These are phyloP conservation scores for Dysphania ambrosioides DNA, from an alignment of 148 eudicot species.

Conservation along the genomic window DNA sequence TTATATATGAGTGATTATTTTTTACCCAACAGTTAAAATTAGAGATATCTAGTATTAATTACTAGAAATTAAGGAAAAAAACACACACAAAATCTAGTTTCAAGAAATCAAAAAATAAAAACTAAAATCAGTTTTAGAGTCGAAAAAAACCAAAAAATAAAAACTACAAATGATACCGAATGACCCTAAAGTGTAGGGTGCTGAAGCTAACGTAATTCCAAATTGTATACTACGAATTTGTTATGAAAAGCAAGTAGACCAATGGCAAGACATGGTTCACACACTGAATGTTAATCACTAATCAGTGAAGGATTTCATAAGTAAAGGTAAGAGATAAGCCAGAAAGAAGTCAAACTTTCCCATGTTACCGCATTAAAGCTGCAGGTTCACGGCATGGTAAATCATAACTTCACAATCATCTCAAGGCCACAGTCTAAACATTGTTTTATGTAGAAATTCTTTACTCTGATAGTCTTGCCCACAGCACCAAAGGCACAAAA, in stretches of 20 bases:
- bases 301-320: background rate
- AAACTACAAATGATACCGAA: no score
- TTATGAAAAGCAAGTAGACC: background rate
- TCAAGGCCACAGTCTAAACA: background rate
- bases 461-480: background rate
- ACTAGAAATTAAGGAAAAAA: no score
- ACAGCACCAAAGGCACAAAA: background rate
- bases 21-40: no score
- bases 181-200: no score
- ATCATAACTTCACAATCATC: background rate
- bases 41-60: no score
- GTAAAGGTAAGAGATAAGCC: background rate
- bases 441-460: background rate
- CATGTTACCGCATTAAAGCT: background rate
- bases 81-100: no score
- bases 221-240: no score
- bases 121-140: no score
- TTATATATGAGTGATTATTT: no score
- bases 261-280: background rate
- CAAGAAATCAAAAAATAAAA: no score
- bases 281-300: background rate
- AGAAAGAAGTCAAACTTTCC: background rate
- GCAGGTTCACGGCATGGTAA: slow-evolving; percentile 10
- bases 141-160: no score
- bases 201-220: no score